A percentile compares a stretch with the other conserved stretches of the same genome.
phyloP scores from a whole-genome alignment of 495 filamentous ascomycete genomes.

The Podospora pseudopauciseta region DNA sequence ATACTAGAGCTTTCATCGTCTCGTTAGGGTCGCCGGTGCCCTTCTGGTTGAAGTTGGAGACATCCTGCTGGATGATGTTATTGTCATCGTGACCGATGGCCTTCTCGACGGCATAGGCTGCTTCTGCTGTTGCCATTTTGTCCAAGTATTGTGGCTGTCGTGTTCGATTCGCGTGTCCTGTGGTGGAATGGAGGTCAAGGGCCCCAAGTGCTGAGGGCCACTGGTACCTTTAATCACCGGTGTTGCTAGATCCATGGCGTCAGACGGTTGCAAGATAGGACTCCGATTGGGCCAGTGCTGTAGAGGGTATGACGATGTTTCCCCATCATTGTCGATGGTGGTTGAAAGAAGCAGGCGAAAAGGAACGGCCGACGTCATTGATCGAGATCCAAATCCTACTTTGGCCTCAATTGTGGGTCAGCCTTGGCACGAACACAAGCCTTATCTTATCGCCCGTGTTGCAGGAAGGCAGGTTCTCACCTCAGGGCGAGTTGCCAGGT shows the following conservation, averaged over 20 bases:
- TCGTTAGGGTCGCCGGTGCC: slow-evolving; percentile 42
- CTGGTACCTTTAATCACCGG: neutral
- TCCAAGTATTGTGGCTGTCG: neutral
- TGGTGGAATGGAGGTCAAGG: neutral
- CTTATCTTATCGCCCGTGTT: neutral
- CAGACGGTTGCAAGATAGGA: neutral
- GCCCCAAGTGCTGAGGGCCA: too few species aligned
- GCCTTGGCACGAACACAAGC: neutral
- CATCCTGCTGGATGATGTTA: slow-evolving; percentile 53
- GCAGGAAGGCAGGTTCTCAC: too few species aligned
- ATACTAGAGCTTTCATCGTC: slow-evolving; percentile 69
- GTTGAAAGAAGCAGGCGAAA: neutral
- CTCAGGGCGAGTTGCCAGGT: too few species aligned
- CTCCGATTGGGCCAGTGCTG: neutral
- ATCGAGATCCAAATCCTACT: neutral
- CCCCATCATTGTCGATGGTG: neutral
- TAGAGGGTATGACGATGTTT: neutral
- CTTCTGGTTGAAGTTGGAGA: slow-evolving; percentile 47
- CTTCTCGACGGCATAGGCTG: slow-evolving; percentile 62
- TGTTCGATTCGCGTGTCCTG: neutral
- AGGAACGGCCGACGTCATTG: neutral
- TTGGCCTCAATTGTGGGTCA: too few species aligned
- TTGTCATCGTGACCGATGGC: slow-evolving; percentile 61
- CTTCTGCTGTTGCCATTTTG: slow-evolving; percentile 57
- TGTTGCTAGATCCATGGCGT: neutral